Evolutionary conservation across 495 filamentous ascomycete species (phyloP), one percentile per base, ranked within the genome.

Genomic region (Aspergillus cavernicola): DNA sequence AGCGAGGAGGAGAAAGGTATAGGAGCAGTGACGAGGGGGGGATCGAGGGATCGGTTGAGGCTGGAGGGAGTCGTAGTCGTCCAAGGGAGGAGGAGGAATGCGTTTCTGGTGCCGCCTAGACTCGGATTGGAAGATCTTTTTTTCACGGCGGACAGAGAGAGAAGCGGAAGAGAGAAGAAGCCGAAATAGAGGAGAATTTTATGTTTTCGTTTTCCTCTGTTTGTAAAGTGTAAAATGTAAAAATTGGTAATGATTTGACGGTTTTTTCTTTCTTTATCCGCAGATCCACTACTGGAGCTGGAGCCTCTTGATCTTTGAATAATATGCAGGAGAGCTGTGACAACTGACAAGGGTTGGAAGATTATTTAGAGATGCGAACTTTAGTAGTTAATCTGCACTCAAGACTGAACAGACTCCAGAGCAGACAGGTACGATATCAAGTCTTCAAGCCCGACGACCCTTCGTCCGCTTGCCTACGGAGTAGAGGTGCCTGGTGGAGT

Each of bases 161-260:
- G 24, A 49, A 26, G 20, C 13, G 20, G 42, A 52, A 36, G 33
- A 36, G 29, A 42, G 50, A 41, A 51, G 45, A 26, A 56, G 41
- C 46, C 35, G 38, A 52, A 24, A 45, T 26, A 20, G 40, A 55
- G 47, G 44, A 53, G 35, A 55, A 57, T 60, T 60, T 65, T 61
- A 55, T 73, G 68, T 71, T 73, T 73, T 71, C 59, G 58, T 71
- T 71, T 71, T 71, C 48, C 68, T 73, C 58, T 64, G 68, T 73
- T 71, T 61, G 70, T 72, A 66, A 50, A n/a, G n/a, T n/a, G n/a
- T n/a, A n/a, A n/a, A n/a, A n/a, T n/a, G n/a, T n/a, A n/a, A n/a
- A 39, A 59, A 61, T 62, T 54, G 50, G 53, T 61, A 57, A 62
- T 59, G 39, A 52, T 55, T 61, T 58, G 55, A 60, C 52, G 49